These are phyloP conservation scores for Colletotrichum liaoningense DNA, from an alignment of 2,329 filamentous ascomycete species.

Conservation along the genomic window DNA sequence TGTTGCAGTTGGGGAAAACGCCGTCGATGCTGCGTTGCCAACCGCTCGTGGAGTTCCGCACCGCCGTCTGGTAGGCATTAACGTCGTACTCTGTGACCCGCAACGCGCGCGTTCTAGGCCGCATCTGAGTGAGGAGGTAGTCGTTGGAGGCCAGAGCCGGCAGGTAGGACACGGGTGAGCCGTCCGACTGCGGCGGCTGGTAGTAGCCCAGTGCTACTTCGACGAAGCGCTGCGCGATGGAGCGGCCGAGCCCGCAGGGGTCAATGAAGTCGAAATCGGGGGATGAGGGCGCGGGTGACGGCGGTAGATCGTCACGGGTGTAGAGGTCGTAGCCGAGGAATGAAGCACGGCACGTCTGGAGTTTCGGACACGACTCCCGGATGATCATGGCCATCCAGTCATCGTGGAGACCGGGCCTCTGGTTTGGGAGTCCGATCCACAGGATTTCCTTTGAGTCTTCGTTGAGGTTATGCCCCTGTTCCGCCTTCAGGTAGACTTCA, in stretches of 20 bases:
- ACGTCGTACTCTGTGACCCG: constrained; percentile 49
- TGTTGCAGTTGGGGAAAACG: constrained; percentile 56
- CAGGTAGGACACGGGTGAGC: constrained; percentile 26
- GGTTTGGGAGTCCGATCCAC: constrained; percentile 59
- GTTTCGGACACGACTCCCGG: constrained; percentile 47
- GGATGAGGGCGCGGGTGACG: constrained; percentile 28
- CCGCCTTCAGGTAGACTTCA: constrained; percentile 57
- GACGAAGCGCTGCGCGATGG: constrained; percentile 58
- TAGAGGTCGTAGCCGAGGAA: constrained; percentile 57
- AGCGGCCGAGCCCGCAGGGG: constrained; percentile 53
- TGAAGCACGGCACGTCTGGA: constrained; percentile 56
- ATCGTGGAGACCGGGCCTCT: constrained; percentile 48
- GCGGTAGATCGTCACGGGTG: constrained; percentile 45
- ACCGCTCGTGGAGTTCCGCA: constrained; percentile 53
- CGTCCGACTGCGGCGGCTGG: constrained; percentile 50
- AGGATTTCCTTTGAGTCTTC: constrained; percentile 48
- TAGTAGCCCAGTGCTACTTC: constrained; percentile 55
- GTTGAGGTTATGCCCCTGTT: constrained; percentile 48
- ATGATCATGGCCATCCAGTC: constrained; percentile 57
- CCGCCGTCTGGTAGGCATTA: constrained; percentile 49
- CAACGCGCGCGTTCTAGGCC: constrained; percentile 37
- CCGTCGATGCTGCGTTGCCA: constrained; percentile 58
- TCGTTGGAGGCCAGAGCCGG: constrained; percentile 36
- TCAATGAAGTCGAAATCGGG: constrained; percentile 54
- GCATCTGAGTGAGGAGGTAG: constrained; percentile 40